These are phyloP conservation scores for Funneliformis caledonium DNA, from an alignment of 371 early-diverging fungal genomes.

Conservation along the genomic window DNA sequence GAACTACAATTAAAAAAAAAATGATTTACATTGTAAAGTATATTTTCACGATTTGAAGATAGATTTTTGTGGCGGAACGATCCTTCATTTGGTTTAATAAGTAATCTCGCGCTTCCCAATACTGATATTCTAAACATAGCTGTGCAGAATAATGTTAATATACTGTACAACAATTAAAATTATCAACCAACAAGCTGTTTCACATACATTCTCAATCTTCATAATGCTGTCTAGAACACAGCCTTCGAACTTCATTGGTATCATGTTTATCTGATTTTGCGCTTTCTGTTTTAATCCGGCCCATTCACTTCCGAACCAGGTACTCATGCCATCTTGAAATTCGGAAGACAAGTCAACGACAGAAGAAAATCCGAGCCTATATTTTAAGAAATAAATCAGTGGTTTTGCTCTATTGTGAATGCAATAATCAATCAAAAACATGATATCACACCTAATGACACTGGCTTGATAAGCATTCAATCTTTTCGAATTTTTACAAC, in stretches of 20 bases:
- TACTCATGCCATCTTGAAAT: conserved; percentile 14
- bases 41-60: conserved; percentile 24
- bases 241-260: neutral
- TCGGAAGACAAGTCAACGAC: conserved; percentile 33
- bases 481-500: neutral
- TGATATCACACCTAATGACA: conserved; percentile 10
- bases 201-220: neutral
- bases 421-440: neutral
- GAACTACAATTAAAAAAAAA: neutral
- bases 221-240: neutral
- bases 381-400: neutral
- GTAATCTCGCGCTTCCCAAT: conserved; percentile 21
- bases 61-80: neutral
- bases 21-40: conserved; percentile 17
- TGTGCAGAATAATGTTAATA: neutral
- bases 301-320: conserved; percentile 31
- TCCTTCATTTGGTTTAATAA: conserved; percentile 10
- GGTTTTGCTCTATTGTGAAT: neutral
- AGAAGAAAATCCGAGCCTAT: conserved; percentile 33
- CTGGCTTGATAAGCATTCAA: neutral
- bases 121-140: conserved; percentile 5
- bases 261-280: neutral
- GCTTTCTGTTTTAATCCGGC: neutral
- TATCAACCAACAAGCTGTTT: conserved; percentile 3
- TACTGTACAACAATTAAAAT: conserved; percentile 7